These are phyloP conservation scores for Linderina pennispora DNA, from an alignment of 192 early-diverging fungal species.

Conservation along the genomic window DNA sequence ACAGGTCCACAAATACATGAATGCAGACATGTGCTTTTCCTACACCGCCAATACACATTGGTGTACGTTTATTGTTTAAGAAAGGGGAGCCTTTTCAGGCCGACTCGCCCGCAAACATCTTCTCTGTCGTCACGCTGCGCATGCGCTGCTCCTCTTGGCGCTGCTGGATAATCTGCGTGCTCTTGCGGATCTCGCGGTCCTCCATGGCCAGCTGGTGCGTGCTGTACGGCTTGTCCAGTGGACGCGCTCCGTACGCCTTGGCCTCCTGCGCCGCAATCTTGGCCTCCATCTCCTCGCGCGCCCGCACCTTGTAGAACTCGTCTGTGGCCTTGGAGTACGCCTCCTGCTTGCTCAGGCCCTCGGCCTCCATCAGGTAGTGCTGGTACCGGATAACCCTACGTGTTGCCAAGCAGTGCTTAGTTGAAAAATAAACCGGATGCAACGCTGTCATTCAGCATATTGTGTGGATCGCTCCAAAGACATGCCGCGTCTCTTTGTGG, in stretches of 20 bases:
- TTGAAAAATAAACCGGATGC: too few relatives aligned
- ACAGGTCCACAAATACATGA: too few relatives aligned
- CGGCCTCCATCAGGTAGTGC: conserved; percentile 62
- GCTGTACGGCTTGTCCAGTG: conserved; percentile 41
- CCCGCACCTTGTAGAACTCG: conserved; percentile 78
- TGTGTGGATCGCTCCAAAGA: too few relatives aligned
- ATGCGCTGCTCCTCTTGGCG: conserved; percentile 28
- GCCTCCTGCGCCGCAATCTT: conserved; percentile 57
- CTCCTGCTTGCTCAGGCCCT: conserved; percentile 59
- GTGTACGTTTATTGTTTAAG: too few relatives aligned
- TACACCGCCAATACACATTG: too few relatives aligned
- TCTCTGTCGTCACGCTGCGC: conserved; percentile 18
- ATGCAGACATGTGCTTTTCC: too few relatives aligned
- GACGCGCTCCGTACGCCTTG: conserved; percentile 35
- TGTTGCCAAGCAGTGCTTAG: not conserved
- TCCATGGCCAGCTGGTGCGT: conserved; percentile 19
- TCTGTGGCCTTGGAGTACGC: conserved; percentile 73
- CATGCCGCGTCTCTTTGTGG: too few relatives aligned
- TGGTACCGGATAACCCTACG: conserved; percentile 77
- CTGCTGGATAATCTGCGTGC: conserved; percentile 7
- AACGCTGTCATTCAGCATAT: too few relatives aligned
- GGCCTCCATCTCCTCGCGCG: conserved; percentile 67
- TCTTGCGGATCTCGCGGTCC: conserved; percentile 13
- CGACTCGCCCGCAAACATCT: conserved; percentile 39
- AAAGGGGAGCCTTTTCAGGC: too few relatives aligned